These are phyloP conservation scores for Bacterosira constricta DNA, from an alignment of 108 stramenopile species.

Conservation along the genomic window DNA sequence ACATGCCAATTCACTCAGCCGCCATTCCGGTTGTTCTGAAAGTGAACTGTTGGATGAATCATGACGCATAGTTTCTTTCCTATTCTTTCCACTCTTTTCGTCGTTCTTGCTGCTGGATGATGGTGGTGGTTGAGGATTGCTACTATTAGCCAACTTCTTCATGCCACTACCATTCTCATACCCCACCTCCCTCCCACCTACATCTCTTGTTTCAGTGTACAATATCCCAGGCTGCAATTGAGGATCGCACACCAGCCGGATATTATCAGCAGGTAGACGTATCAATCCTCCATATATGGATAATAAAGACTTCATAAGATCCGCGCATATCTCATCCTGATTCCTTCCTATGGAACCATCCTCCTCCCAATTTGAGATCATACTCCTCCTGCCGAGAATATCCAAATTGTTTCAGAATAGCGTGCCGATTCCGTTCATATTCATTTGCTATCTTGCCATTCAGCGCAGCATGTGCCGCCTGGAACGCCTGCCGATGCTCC, in stretches of 20 bases:
- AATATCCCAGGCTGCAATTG: slow-evolving; percentile 47
- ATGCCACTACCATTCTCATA: slow-evolving; percentile 12
- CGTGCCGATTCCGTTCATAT: slow-evolving; percentile 14
- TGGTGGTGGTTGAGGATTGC: neutral
- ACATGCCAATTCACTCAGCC: slow-evolving; percentile 39
- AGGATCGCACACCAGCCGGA: slow-evolving; percentile 43
- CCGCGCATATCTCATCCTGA: slow-evolving; percentile 32
- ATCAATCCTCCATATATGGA: slow-evolving; percentile 39
- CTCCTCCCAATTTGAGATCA: slow-evolving; percentile 26
- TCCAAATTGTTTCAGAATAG: slow-evolving; percentile 11
- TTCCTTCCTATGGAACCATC: neutral
- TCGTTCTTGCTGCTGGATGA: neutral
- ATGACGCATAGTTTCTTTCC: neutral
- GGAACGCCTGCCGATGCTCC: slow-evolving; percentile 22
- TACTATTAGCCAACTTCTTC: neutral
- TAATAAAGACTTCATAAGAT: slow-evolving; percentile 34
- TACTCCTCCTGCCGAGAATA: too few relatives aligned
- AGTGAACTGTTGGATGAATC: neutral
- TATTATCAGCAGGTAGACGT: slow-evolving; percentile 45
- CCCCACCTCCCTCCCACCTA: neutral
- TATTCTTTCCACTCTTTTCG: neutral
- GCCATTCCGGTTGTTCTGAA: slow-evolving; percentile 8
- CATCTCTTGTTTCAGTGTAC: slow-evolving; percentile 31
- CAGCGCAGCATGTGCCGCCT: slow-evolving; percentile 27
- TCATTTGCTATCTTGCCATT: slow-evolving; percentile 22